phyloP scores from a whole-genome alignment of 176 grass and related monocot species.

The Paspalum vaginatum region DNA sequence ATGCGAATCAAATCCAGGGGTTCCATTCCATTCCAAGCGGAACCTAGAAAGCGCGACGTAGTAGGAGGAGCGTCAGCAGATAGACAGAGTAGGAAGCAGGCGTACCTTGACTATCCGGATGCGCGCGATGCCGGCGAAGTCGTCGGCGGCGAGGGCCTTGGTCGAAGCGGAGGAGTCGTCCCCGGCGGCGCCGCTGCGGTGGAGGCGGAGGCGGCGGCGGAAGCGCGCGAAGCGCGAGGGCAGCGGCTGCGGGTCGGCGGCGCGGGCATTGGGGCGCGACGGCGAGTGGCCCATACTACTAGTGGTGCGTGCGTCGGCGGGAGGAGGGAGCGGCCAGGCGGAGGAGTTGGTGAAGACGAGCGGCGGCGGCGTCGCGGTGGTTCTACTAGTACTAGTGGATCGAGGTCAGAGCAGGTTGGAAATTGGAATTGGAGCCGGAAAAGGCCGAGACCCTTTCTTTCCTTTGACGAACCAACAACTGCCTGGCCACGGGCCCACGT shows the following conservation, averaged over 20 bases:
- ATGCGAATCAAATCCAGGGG: constrained; percentile 10
- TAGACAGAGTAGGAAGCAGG: neutral
- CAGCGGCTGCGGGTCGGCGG: constrained; percentile 29
- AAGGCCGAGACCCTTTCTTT: no score
- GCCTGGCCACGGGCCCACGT: no score
- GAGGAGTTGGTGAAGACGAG: no score
- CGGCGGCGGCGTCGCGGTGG: no score
- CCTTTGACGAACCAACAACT: no score
- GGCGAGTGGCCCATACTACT: constrained; percentile 58
- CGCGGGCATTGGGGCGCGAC: constrained; percentile 43
- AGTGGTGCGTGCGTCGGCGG: no score
- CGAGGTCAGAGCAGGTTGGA: no score
- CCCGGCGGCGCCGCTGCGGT: neutral
- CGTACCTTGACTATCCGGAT: constrained; percentile 70
- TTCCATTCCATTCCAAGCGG: neutral
- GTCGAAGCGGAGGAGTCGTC: neutral
- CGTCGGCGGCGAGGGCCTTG: constrained; percentile 47
- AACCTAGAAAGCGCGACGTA: neutral
- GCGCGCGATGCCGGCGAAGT: constrained; percentile 91
- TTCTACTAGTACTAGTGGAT: no score
- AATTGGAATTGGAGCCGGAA: no score
- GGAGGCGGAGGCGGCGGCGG: constrained; percentile 63
- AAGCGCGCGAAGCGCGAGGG: constrained; percentile 77
- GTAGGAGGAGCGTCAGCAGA: neutral
- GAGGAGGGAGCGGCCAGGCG: no score